These are phyloP conservation scores for Ramaria sp. DNA, from an alignment of 768 basidiomycete genomes.

Conservation along the genomic window DNA sequence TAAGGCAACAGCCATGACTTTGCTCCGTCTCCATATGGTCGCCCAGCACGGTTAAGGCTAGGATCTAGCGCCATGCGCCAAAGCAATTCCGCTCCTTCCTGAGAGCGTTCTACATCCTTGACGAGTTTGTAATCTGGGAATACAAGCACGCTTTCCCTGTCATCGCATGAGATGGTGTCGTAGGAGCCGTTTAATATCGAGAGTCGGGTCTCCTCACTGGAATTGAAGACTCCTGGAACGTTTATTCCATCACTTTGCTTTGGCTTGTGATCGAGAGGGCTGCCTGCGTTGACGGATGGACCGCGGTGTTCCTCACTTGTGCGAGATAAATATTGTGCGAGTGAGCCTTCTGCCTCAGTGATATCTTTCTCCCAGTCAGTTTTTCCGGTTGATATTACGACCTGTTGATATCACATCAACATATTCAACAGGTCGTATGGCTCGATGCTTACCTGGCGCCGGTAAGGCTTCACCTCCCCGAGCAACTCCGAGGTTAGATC, in stretches of 20 bases:
- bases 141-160: constrained; percentile 70
- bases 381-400: constrained; percentile 84
- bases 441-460: constrained; percentile 51
- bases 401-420: constrained; percentile 27
- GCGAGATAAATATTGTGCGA: constrained; percentile 48
- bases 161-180: constrained; percentile 52
- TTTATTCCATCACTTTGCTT: constrained; percentile 16
- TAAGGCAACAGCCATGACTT: constrained; percentile 82
- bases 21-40: constrained; percentile 34
- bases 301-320: constrained; percentile 7
- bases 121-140: constrained; percentile 90
- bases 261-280: constrained; percentile 18
- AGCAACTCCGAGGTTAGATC: constrained; percentile 77
- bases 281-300: constrained; percentile 15
- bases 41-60: constrained; percentile 35
- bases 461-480: constrained; percentile 78
- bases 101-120: constrained; percentile 53
- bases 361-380: constrained; percentile 82
- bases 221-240: constrained; percentile 45
- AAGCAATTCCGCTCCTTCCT: constrained; percentile 56
- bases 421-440: not conserved
- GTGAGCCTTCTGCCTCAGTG: constrained; percentile 54
- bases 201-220: constrained; percentile 42
- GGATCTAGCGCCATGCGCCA: constrained; percentile 59
- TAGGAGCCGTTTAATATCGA: constrained; percentile 83